Evolutionary conservation across 148 eudicot genomes (phyloP), one percentile per base, ranked within the genome.

Genomic region (Rhododendron williamsianum): DNA sequence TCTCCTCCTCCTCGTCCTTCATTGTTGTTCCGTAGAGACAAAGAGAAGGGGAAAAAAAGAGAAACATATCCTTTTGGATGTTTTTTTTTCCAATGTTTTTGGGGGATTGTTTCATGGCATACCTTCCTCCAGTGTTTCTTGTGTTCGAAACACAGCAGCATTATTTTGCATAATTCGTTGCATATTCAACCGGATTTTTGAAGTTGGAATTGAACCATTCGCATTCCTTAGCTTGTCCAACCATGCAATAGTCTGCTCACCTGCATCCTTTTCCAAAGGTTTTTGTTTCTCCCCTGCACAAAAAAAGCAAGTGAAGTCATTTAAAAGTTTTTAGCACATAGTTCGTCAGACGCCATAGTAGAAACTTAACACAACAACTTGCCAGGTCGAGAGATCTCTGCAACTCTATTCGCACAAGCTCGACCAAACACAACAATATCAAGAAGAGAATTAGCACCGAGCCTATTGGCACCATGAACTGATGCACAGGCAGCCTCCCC

Each of bases 401-500:
- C 96, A 81, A 97, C 98, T 87, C 99, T 90, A 85, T 97, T 97
- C 74, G 98, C 98, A 88, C 99, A 97, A 84, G 99, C 99, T 86
- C 99, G 94, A 30, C 98, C 99, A 72, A 97, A 97, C 82, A 97
- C 99, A 89, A 97, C 99, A 92, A 97, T 97, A 88, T 95, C 99
- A 84, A 97, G 98, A 87, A 97, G 99, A 84, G 98, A 97, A 88
- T 95, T 97, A 51, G 99, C 99, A 80, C 99, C 99, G 85, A 97
- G 98, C 54, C 98, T 89, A 91, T 97, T 97, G 85, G 99, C 98
- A 76, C 99, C 99, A 83, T 97, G 99, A 89, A 97, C 99, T 85
- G 99, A 95, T 49, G 99, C 99, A 92, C 99, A 95, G 67, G 99
- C 95, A 87, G 98, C 99, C 90, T 97, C 99, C 56, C 99, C 99